A percentile compares a stretch with the other conserved stretches of the same genome.
phyloP scores from a whole-genome alignment of 345 rosid genomes.

The Eucalyptus lansdowneana region DNA sequence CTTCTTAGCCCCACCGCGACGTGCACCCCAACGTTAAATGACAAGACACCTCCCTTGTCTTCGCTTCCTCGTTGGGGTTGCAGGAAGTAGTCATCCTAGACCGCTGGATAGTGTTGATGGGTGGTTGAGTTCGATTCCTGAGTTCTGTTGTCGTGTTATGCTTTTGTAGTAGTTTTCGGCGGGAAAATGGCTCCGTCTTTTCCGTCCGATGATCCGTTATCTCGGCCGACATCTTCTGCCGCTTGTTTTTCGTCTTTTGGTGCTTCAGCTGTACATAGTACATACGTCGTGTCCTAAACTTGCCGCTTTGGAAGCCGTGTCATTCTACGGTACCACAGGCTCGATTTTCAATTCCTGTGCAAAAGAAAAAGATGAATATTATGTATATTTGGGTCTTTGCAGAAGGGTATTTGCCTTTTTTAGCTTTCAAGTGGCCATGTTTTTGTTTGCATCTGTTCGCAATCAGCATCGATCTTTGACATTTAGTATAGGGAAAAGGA shows the following conservation, averaged over 20 bases:
- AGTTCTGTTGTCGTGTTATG: not conserved
- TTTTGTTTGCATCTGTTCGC: not conserved
- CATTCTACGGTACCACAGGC: not conserved
- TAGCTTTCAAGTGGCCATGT: not conserved
- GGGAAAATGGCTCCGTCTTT: not conserved
- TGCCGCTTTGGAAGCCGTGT: not conserved
- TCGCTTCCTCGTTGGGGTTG: not conserved
- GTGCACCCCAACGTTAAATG: not conserved
- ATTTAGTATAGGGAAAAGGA: not conserved
- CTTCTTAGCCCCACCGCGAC: not conserved
- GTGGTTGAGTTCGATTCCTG: not conserved
- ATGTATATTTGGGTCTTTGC: not conserved
- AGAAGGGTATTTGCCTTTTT: not conserved
- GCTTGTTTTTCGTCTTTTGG: fast-evolving
- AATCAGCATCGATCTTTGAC: not conserved
- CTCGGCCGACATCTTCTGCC: not conserved
- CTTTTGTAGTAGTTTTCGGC: not conserved
- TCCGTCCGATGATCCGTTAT: not conserved
- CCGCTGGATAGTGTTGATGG: not conserved
- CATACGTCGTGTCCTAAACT: not conserved
- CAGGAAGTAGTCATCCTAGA: not conserved
- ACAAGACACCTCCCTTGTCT: not conserved
- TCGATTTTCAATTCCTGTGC: not conserved
- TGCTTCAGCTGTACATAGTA: not conserved
- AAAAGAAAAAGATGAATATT: not conserved